Conservation (phyloP, 306 rosid genomes). For the Bauhinia variegata region DNA sequence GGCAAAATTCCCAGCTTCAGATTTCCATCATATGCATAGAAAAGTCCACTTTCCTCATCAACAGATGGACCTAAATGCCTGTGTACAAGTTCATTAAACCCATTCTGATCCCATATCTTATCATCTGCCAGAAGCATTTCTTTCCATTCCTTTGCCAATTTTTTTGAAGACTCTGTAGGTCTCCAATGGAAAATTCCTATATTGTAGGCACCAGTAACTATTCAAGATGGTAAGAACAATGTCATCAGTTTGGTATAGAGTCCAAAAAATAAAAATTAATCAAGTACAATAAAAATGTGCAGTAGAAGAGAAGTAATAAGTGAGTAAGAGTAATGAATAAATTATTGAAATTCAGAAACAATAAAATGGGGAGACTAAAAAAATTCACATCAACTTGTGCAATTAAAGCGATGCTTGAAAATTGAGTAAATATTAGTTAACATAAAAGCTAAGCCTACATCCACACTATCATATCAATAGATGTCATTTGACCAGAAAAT, state of each 20-base stretch:
- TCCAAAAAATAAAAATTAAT: constrained; percentile 20
- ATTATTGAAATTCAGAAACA: neutral
- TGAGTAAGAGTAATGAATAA: neutral
- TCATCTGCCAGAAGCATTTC: constrained; percentile 79
- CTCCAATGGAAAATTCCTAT: constrained; percentile 98
- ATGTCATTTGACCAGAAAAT: no score
- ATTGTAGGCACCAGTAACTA: constrained; percentile 85
- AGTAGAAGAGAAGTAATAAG: neutral
- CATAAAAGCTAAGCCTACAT: constrained; percentile 11
- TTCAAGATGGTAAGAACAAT: constrained; percentile 24
- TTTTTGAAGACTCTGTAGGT: constrained; percentile 80
- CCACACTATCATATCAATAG: no score
- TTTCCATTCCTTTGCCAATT: constrained; percentile 88
- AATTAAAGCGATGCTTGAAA: constrained; percentile 5
- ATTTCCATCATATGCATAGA: constrained; percentile 85
- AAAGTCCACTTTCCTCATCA: constrained; percentile 75
- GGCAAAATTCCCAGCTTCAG: constrained; percentile 91
- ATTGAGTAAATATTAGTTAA: neutral
- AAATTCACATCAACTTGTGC: neutral
- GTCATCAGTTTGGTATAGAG: constrained; percentile 20
- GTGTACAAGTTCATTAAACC: constrained; percentile 74
- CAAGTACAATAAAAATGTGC: neutral
- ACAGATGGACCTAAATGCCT: constrained; percentile 78
- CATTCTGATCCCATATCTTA: constrained; percentile 94
- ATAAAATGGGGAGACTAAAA: neutral